These are phyloP conservation scores for Solanum hybrid DNA, from an alignment of 305 asterid species.

Conservation along the genomic window DNA sequence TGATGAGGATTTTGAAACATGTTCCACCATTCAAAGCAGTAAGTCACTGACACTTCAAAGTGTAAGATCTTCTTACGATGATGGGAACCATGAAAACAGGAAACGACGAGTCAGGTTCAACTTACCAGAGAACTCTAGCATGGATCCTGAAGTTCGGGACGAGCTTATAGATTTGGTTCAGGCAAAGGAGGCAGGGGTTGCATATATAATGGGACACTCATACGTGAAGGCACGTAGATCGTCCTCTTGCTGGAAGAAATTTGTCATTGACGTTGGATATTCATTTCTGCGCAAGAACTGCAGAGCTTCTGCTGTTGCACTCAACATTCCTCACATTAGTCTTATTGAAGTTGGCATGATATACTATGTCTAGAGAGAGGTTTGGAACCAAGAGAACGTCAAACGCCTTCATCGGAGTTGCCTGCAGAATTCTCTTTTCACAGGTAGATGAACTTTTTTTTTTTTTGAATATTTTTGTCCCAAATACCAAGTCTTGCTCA, in stretches of 20 bases:
- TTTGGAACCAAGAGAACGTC: not conserved
- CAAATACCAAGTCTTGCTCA: not conserved
- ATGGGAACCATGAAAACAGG: conserved; percentile 61
- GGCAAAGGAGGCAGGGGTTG: conserved; percentile 92
- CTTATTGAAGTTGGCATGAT: conserved; percentile 92
- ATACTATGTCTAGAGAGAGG: conserved; percentile 53
- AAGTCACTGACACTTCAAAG: conserved; percentile 61
- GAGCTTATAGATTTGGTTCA: conserved; percentile 71
- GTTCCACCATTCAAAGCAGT: conserved; percentile 51
- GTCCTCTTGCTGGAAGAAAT: conserved; percentile 57
- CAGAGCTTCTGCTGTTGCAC: conserved; percentile 79
- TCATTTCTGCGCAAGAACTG: conserved; percentile 87
- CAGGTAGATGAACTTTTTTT: not conserved
- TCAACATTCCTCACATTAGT: conserved; percentile 87
- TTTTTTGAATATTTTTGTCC: not conserved
- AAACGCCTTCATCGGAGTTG: not conserved
- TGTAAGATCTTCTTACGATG: conserved; percentile 58
- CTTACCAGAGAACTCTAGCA: conserved; percentile 45
- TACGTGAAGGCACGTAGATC: conserved; percentile 77
- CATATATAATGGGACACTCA: conserved; percentile 88
- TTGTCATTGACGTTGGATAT: conserved; percentile 66
- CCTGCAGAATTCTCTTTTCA: not conserved
- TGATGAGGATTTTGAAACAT: conserved; percentile 23
- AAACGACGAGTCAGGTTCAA: conserved; percentile 65
- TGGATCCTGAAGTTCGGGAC: conserved; percentile 62